Percentiles rank a stretch among this genome's conserved stretches.
Conservation (phyloP, 768 basidiomycete species). For the Tricholoma bakamatsutake region DNA sequence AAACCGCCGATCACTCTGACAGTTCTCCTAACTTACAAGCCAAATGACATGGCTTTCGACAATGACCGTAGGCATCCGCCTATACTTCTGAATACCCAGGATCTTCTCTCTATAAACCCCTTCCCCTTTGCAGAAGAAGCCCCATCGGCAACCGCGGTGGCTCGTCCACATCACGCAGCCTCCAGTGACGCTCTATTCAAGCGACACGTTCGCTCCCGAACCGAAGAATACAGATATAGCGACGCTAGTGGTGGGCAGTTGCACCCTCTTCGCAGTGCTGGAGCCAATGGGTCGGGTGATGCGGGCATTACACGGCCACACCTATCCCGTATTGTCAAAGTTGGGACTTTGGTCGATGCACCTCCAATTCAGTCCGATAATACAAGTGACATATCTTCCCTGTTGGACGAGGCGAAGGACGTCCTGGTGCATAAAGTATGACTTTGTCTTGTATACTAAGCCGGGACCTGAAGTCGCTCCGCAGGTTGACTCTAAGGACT, state of each 20-base stretch:
- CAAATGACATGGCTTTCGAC: conserved; percentile 13
- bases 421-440: conserved; percentile 59
- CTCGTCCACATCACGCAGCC: not conserved
- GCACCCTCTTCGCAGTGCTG: conserved; percentile 24
- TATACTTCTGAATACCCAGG: conserved; percentile 8
- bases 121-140: conserved; percentile 13
- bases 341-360: conserved; percentile 23
- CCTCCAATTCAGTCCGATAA: conserved; percentile 13
- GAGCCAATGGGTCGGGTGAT: conserved; percentile 17
- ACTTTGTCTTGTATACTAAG: conserved; percentile 1
- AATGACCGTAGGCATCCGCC: conserved; percentile 7
- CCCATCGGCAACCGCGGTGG: not conserved
- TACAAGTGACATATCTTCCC: conserved; percentile 10
- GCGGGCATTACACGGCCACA: conserved; percentile 25
- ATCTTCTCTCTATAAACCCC: conserved; percentile 7
- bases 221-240: conserved; percentile 12
- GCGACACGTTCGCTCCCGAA: conserved; percentile 19
- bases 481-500: conserved; percentile 70
- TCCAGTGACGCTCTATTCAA: not conserved
- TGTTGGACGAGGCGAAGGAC: conserved; percentile 35
- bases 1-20: no score
- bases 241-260: conserved; percentile 9
- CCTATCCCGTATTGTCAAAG: conserved; percentile 17
- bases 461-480: not conserved
- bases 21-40: not conserved